phyloP scores from a whole-genome alignment of 2,329 filamentous ascomycete species.

The Trichoderma endophyticum region DNA sequence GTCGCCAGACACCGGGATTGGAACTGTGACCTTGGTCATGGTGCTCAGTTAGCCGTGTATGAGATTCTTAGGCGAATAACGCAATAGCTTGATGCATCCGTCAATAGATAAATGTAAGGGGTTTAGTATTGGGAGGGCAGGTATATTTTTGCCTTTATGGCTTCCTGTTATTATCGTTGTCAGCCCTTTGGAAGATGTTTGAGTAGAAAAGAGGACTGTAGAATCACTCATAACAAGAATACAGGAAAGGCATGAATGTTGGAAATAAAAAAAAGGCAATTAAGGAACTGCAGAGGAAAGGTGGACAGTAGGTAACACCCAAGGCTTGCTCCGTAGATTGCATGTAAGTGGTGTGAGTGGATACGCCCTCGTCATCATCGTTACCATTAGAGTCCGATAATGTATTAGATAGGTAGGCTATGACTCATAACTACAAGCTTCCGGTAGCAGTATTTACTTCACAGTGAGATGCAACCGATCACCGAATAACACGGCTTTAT shows the following conservation, averaged over 20 bases:
- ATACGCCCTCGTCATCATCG: background rate
- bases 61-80: background rate
- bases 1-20: background rate
- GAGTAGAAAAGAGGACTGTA: background rate
- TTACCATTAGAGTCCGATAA: background rate
- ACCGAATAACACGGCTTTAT: too few species aligned
- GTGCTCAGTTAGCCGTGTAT: fast-evolving
- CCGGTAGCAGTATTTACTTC: background rate
- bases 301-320: background rate
- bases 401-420: background rate
- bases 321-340: background rate
- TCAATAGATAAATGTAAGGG: too few species aligned
- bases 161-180: background rate
- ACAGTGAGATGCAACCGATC: too few species aligned
- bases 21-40: background rate
- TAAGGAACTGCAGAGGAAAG: background rate
- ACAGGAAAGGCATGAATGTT: fast-evolving
- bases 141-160: background rate
- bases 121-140: background rate
- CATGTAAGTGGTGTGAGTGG: background rate
- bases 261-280: background rate
- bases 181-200: background rate
- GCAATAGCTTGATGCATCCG: background rate
- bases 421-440: background rate
- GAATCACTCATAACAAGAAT: background rate